Percentiles rank a stretch among this genome's conserved stretches.
These are phyloP conservation scores for Aspergillus ostianus DNA, from an alignment of 495 filamentous ascomycete species.

Conservation along the genomic window DNA sequence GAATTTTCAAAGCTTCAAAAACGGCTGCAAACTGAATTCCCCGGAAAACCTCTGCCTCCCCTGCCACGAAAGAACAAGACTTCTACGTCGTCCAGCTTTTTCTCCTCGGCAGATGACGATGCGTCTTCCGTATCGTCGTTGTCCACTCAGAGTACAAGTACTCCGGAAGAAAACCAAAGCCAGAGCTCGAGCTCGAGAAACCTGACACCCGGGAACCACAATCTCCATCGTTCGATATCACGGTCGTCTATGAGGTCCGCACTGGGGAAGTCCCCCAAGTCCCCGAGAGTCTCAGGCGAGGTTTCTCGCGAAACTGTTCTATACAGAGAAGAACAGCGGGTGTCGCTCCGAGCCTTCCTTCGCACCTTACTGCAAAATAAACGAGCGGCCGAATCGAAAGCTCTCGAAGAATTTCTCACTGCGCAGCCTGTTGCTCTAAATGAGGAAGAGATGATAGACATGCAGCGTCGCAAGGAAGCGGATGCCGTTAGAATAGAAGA, in stretches of 20 bases:
- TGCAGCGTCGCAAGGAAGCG: slow-evolving; percentile 72
- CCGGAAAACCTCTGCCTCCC: slow-evolving; percentile 84
- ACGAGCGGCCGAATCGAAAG: slow-evolving; percentile 74
- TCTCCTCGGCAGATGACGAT: slow-evolving; percentile 59
- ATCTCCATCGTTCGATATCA: slow-evolving; percentile 39
- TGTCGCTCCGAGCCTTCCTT: slow-evolving; percentile 87
- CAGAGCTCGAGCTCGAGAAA: slow-evolving; percentile 17
- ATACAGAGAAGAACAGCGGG: slow-evolving; percentile 85
- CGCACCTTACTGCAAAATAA: slow-evolving; percentile 79
- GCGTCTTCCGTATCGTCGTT: slow-evolving; percentile 75
- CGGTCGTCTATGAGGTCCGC: slow-evolving; percentile 33
- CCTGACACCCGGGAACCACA: slow-evolving; percentile 20
- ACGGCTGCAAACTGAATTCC: slow-evolving; percentile 76
- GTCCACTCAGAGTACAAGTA: slow-evolving; percentile 56
- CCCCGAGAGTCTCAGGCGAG: slow-evolving; percentile 52
- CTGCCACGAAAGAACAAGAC: slow-evolving; percentile 89
- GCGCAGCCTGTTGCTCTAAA: slow-evolving; percentile 63
- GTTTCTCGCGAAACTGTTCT: slow-evolving; percentile 53
- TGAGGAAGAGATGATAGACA: slow-evolving; percentile 81
- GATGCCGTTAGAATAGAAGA: slow-evolving; percentile 88
- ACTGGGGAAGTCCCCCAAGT: slow-evolving; percentile 32
- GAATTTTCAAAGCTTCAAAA: slow-evolving; percentile 82
- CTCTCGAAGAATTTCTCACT: slow-evolving; percentile 80
- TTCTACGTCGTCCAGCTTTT: slow-evolving; percentile 58
- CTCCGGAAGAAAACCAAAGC: slow-evolving; percentile 35